Conservation (phyloP, 2,329 filamentous ascomycete species). For the Leptographium lundbergii region DNA sequence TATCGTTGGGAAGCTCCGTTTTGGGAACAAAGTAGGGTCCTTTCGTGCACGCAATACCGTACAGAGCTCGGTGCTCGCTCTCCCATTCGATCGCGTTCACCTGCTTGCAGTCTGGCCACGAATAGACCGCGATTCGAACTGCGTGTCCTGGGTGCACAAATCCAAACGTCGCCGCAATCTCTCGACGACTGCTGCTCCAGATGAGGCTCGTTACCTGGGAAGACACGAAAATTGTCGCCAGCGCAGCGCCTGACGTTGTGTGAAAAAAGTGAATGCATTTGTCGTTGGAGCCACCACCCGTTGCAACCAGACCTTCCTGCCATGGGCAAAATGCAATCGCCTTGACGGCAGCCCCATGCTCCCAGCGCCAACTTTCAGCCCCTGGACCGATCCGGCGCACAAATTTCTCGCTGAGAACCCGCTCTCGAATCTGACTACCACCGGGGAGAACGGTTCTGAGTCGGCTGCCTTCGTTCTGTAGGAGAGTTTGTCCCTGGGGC, state of each 20-base stretch:
- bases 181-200: slow-evolving; percentile 74
- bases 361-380: slow-evolving; percentile 57
- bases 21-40: slow-evolving; percentile 37
- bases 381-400: slow-evolving; percentile 30
- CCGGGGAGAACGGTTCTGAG: neutral
- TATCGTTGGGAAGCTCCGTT: slow-evolving; percentile 21
- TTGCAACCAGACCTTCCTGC: slow-evolving; percentile 76
- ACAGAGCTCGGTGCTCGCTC: slow-evolving; percentile 66
- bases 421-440: slow-evolving; percentile 5
- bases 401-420: neutral
- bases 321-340: slow-evolving; percentile 95
- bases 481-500: neutral
- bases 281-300: slow-evolving; percentile 87
- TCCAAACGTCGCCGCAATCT: slow-evolving; percentile 89
- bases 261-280: slow-evolving; percentile 95
- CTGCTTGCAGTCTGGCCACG: slow-evolving; percentile 83
- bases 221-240: slow-evolving; percentile 84
- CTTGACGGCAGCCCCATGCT: slow-evolving; percentile 81
- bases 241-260: slow-evolving; percentile 63
- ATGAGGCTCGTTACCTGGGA: slow-evolving; percentile 89
- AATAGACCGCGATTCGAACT: slow-evolving; percentile 81
- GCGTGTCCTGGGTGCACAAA: slow-evolving; percentile 85
- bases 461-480: neutral
- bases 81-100: slow-evolving; percentile 78
- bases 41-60: slow-evolving; percentile 61